A percentile compares a stretch with the other conserved stretches of the same genome.
These are phyloP conservation scores for Casuarina equisetifolia DNA, from an alignment of 306 rosid genomes.

Conservation along the genomic window DNA sequence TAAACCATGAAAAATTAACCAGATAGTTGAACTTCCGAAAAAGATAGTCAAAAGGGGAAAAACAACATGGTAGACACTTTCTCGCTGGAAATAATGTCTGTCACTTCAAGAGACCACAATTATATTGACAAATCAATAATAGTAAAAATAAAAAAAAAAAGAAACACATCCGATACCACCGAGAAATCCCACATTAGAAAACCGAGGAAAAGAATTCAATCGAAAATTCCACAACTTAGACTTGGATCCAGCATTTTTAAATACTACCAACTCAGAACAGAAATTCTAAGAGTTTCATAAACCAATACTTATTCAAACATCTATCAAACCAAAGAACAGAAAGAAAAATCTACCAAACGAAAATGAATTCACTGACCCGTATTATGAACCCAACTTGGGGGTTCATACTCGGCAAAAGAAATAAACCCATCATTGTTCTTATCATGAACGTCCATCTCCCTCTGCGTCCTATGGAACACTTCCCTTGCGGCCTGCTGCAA, in stretches of 20 bases:
- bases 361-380: slow-evolving; percentile 40
- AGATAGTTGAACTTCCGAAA: neutral
- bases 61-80: neutral
- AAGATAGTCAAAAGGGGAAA: neutral
- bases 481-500: slow-evolving; percentile 66
- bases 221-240: neutral
- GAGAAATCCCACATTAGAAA: neutral
- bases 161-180: neutral
- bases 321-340: neutral
- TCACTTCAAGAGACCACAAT: neutral
- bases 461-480: slow-evolving; percentile 65
- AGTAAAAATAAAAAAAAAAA: neutral
- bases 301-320: neutral
- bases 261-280: slow-evolving; percentile 13
- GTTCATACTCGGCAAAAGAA: slow-evolving; percentile 87
- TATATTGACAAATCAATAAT: neutral
- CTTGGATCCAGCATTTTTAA: neutral
- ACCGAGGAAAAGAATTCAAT: neutral
- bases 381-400: slow-evolving; percentile 78
- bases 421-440: slow-evolving; percentile 72
- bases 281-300: neutral
- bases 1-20: neutral
- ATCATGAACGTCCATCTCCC: slow-evolving; percentile 90
- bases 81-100: neutral
- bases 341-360: neutral